These are phyloP conservation scores for Suillus paluster DNA, from an alignment of 768 basidiomycete species.

Conservation along the genomic window DNA sequence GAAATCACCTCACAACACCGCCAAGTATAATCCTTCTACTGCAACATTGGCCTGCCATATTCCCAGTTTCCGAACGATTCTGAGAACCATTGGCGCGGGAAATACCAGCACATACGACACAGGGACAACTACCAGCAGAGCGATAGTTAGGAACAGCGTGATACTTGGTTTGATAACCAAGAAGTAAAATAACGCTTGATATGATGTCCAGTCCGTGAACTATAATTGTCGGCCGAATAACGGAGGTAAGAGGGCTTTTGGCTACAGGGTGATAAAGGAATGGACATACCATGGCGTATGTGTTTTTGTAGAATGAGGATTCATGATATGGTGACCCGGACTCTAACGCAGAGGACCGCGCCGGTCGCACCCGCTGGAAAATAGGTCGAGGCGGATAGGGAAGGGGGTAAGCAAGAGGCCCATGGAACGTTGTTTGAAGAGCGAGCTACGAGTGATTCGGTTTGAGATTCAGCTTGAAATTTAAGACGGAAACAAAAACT, in stretches of 20 bases:
- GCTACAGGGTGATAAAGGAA: slow-evolving; percentile 7
- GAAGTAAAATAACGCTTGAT: slow-evolving; percentile 88
- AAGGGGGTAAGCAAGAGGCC: slow-evolving; percentile 61
- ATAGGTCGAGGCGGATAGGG: slow-evolving; percentile 75
- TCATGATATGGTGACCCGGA: slow-evolving; percentile 51
- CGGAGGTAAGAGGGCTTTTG: slow-evolving; percentile 9
- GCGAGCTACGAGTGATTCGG: slow-evolving; percentile 48
- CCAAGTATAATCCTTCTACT: slow-evolving; percentile 65
- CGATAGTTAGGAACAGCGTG: slow-evolving; percentile 65
- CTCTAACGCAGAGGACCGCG: slow-evolving; percentile 55
- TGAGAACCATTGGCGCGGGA: slow-evolving; percentile 69
- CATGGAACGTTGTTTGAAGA: slow-evolving; percentile 73
- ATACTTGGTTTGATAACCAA: slow-evolving; percentile 85
- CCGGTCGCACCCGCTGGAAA: slow-evolving; percentile 65
- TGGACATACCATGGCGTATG: slow-evolving; percentile 73
- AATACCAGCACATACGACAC: slow-evolving; percentile 61
- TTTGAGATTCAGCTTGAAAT: slow-evolving; percentile 8
- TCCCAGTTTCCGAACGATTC: slow-evolving; percentile 67
- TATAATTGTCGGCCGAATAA: slow-evolving; percentile 28
- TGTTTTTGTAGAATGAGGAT: slow-evolving; percentile 78
- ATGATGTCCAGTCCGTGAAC: slow-evolving; percentile 84
- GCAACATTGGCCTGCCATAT: slow-evolving; percentile 86
- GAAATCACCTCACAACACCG: slow-evolving; percentile 33
- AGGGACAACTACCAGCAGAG: slow-evolving; percentile 58
- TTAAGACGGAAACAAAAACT: slow-evolving; percentile 16